A percentile compares a stretch with the other conserved stretches of the same genome.
Conservation (phyloP, 2,329 filamentous ascomycete genomes). For the Emericellopsis atlantica region DNA sequence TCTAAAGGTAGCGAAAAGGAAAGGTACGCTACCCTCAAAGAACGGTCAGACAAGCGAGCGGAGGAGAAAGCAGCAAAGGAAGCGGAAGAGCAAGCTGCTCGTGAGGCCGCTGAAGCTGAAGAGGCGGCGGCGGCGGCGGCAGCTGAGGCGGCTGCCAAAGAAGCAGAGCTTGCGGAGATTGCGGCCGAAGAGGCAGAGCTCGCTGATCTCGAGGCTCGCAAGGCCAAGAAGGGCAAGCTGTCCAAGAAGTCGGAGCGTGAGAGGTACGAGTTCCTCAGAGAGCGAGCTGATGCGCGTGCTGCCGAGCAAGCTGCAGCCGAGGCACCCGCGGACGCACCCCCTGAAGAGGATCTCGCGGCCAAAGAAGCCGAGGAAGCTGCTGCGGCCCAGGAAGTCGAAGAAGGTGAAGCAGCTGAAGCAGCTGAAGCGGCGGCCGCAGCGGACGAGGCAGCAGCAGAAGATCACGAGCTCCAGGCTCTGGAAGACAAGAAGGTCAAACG, state of each 20-base stretch:
- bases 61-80: conserved; percentile 13
- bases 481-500: conserved; percentile 18
- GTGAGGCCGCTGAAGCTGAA: conserved; percentile 12
- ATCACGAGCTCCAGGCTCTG: conserved; percentile 18
- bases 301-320: neutral
- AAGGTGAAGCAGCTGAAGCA: conserved; percentile 13
- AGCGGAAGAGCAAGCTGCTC: conserved; percentile 5
- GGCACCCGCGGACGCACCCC: no score
- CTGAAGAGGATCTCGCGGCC: conserved; percentile 7
- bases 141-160: conserved; percentile 10
- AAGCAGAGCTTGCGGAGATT: conserved; percentile 6
- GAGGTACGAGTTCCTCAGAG: neutral
- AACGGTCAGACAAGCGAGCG: conserved; percentile 6
- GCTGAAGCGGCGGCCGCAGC: conserved; percentile 9
- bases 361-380: conserved; percentile 8
- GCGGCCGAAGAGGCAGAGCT: conserved; percentile 10
- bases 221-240: conserved; percentile 13
- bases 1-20: conserved; percentile 5
- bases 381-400: conserved; percentile 11
- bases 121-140: conserved; percentile 10
- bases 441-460: conserved; percentile 7
- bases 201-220: conserved; percentile 12
- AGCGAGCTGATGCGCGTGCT: neutral
- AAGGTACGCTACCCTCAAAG: conserved; percentile 10
- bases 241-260: conserved; percentile 5